Evolutionary conservation across 352 stramenopile genomes (phyloP).

Genomic region (Pythium insidiosum): DNA sequence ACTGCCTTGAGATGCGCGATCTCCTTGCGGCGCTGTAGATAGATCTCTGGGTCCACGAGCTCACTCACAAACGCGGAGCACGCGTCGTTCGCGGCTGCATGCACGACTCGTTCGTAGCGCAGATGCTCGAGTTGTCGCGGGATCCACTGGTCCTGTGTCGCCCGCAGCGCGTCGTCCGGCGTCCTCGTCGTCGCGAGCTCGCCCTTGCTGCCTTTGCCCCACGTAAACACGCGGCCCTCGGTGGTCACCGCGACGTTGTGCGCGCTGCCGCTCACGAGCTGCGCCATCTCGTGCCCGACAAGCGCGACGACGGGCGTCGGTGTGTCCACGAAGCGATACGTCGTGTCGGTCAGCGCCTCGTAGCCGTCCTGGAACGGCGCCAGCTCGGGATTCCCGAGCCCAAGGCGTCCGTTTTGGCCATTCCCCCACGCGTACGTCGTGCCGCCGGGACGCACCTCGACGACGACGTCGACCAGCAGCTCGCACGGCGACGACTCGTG

Average conservation of each 20-base stretch:
- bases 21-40: slow-evolving; percentile 34
- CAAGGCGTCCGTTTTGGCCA: slow-evolving; percentile 46
- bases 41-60: slow-evolving; percentile 23
- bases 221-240: slow-evolving; percentile 43
- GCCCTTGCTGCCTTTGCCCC: slow-evolving; percentile 38
- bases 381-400: slow-evolving; percentile 23
- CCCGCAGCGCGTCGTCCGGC: not conserved
- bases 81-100: slow-evolving; percentile 44
- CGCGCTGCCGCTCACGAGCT: slow-evolving; percentile 35
- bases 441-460: slow-evolving; percentile 37
- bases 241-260: slow-evolving; percentile 51
- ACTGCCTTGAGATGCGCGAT: slow-evolving; percentile 34
- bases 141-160: slow-evolving; percentile 25
- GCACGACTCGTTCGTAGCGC: slow-evolving; percentile 36
- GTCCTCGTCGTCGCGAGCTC: slow-evolving; percentile 27
- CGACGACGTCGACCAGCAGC: slow-evolving; percentile 32
- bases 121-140: slow-evolving; percentile 35
- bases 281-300: slow-evolving; percentile 35
- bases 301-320: slow-evolving; percentile 34
- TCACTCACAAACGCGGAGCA: slow-evolving; percentile 52
- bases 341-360: slow-evolving; percentile 55
- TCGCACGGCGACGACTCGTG: too few relatives aligned
- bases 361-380: slow-evolving; percentile 44
- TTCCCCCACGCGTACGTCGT: slow-evolving; percentile 63
- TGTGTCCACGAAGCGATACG: slow-evolving; percentile 41